A percentile compares a stretch with the other conserved stretches of the same genome.
phyloP scores from a whole-genome alignment of 2,329 filamentous ascomycete genomes.

The Fusarium sp. region DNA sequence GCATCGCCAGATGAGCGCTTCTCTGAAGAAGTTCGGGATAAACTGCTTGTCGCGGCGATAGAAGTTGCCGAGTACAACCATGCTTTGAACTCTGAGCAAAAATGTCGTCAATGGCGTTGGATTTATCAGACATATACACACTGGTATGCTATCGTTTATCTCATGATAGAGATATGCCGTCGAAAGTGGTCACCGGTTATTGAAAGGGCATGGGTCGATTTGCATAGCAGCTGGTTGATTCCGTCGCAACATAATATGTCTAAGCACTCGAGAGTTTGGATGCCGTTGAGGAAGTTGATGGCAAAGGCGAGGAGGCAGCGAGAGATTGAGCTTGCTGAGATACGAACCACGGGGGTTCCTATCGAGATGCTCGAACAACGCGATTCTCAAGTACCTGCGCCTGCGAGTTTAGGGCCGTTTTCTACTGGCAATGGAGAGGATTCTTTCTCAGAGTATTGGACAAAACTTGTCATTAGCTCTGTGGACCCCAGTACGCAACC shows the following conservation, averaged over 20 bases:
- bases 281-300: conserved; percentile 56
- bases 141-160: conserved; percentile 69
- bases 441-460: conserved; percentile 32
- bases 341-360: conserved; percentile 45
- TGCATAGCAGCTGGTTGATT: conserved; percentile 59
- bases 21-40: conserved; percentile 55
- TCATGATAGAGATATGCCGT: conserved; percentile 63
- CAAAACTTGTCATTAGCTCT: conserved; percentile 8
- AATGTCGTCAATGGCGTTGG: conserved; percentile 67
- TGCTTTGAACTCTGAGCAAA: conserved; percentile 63
- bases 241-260: conserved; percentile 39
- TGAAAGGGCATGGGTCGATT: conserved; percentile 61
- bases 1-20: conserved; percentile 52
- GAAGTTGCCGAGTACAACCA: conserved; percentile 69
- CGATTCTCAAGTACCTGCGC: conserved; percentile 45
- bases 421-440: neutral
- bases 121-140: conserved; percentile 70
- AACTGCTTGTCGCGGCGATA: conserved; percentile 63
- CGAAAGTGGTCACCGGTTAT: conserved; percentile 59
- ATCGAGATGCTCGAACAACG: conserved; percentile 46
- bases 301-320: conserved; percentile 54
- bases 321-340: conserved; percentile 49
- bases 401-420: conserved; percentile 47
- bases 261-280: conserved; percentile 53
- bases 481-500: neutral